phyloP scores from a whole-genome alignment of 768 basidiomycete genomes.

The Guyanaporus albipodus region DNA sequence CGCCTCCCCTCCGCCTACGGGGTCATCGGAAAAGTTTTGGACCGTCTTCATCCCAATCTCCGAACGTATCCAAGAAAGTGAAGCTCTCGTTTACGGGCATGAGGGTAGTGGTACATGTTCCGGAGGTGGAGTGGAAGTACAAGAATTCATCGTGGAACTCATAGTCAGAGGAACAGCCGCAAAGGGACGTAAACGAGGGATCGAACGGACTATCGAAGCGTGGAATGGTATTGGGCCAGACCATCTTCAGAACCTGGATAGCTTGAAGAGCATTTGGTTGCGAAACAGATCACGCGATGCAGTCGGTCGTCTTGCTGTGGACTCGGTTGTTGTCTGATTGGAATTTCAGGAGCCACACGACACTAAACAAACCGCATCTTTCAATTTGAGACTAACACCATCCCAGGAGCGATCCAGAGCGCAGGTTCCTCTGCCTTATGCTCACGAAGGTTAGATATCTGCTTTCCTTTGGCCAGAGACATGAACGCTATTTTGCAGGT shows the following conservation, averaged over 20 bases:
- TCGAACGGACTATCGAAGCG: conserved; percentile 62
- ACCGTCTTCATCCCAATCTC: conserved; percentile 67
- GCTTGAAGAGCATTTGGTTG: conserved; percentile 46
- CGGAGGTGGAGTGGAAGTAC: conserved; percentile 31
- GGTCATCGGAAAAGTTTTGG: conserved; percentile 74
- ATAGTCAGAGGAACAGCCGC: conserved; percentile 44
- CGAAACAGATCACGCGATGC: conserved; percentile 30
- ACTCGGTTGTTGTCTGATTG: background rate
- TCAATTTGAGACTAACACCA: conserved; percentile 82
- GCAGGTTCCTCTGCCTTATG: conserved; percentile 86
- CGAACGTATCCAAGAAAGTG: conserved; percentile 55
- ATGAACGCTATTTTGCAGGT: conserved; percentile 27
- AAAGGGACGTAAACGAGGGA: conserved; percentile 46
- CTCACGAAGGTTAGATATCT: conserved; percentile 65
- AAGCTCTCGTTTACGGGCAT: conserved; percentile 56
- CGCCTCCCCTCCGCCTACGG: conserved; percentile 62
- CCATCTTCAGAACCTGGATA: conserved; percentile 47
- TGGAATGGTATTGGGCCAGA: conserved; percentile 48
- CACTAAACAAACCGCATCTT: conserved; percentile 68
- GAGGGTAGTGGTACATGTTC: conserved; percentile 45
- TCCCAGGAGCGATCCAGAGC: conserved; percentile 78
- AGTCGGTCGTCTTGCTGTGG: conserved; percentile 27
- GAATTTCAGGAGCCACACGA: conserved; percentile 42
- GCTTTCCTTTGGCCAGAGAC: background rate
- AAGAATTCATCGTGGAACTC: conserved; percentile 61